Evolutionary conservation across 2,329 filamentous ascomycete genomes (phyloP), one percentile per base, ranked within the genome.

Genomic region (Aureobasidium musti): DNA sequence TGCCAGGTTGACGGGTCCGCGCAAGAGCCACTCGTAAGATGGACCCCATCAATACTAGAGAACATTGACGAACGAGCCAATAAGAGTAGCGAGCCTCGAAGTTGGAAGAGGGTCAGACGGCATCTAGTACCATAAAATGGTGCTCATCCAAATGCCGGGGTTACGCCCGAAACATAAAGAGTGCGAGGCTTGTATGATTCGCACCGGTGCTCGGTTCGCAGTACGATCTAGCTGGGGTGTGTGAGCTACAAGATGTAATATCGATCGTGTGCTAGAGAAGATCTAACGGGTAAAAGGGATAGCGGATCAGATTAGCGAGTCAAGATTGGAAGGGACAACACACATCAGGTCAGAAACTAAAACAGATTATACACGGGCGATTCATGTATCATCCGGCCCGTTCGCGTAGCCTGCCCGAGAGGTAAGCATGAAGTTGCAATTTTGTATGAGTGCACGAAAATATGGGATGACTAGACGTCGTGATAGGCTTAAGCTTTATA

Each of bases 141-240:
- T 45, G 17, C 17, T 35, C 37, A 7, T 30, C 19, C 19, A 47
- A 43, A 41, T 30, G 19, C 56, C 39, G 39, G 41, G 14, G 13
- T 35, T 19, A 10, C 30, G 23, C 26, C 39, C 26, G 8, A 8
- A 1, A 30, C 35, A 23, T 47, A 28, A 30, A 37, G 43, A 49
- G 47, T 5, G 30, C 19, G 5, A n/a, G 21, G 39, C 54, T 59
- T 39, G 23, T 26, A 21, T 43, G 54, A 37, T 17, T 61, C 41
- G 57, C 21, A 35, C n/a, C 28, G 41, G 57, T 37, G 57, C 57
- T 41, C 57, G 57, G 57, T 33, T 49, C 57, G 30, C 57, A 35
- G n/a, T 3, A 23, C 37, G 57, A 21, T 8, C 57, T 14, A 2
- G 33, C n/a, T 23, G 26, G 10, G 19, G 10, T 45, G 41, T 17